phyloP scores from a whole-genome alignment of 768 basidiomycete species.

The Auricularia auricula-judae region DNA sequence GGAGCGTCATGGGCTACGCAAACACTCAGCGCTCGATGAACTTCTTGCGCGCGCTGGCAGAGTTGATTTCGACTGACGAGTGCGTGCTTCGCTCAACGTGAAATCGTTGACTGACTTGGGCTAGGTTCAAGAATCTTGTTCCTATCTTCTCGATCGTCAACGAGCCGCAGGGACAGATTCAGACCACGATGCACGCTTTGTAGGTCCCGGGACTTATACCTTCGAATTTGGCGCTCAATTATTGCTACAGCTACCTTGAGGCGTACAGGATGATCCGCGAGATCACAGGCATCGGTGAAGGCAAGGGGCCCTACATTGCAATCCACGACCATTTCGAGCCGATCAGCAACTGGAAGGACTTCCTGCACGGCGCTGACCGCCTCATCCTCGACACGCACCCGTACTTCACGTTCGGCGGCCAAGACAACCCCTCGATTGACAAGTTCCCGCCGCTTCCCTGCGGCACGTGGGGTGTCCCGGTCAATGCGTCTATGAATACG shows the following conservation, averaged over 20 bases:
- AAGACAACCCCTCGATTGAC: constrained; percentile 50
- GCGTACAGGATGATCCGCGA: constrained; percentile 73
- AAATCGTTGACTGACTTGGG: not conserved
- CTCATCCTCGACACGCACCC: constrained; percentile 76
- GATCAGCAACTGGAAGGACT: constrained; percentile 53
- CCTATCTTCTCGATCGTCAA: constrained; percentile 84
- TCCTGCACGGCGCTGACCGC: constrained; percentile 74
- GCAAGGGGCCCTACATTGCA: constrained; percentile 77
- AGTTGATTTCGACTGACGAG: constrained; percentile 85
- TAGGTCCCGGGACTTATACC: not conserved
- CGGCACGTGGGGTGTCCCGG: constrained; percentile 49
- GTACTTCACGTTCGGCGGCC: constrained; percentile 63
- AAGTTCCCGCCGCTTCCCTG: constrained; percentile 55
- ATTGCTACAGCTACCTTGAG: constrained; percentile 53
- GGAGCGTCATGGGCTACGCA: constrained; percentile 88
- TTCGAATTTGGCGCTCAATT: constrained; percentile 2
- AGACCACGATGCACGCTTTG: constrained; percentile 44
- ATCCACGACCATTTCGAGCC: constrained; percentile 82
- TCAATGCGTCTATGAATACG: constrained; percentile 63
- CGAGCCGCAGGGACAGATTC: constrained; percentile 54
- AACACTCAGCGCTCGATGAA: constrained; percentile 88
- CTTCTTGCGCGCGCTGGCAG: constrained; percentile 77
- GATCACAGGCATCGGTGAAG: constrained; percentile 69
- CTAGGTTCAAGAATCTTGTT: constrained; percentile 59
- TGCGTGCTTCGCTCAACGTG: not conserved